These are phyloP conservation scores for Lasiosphaeria hispida DNA, from an alignment of 495 filamentous ascomycete species.

Conservation along the genomic window DNA sequence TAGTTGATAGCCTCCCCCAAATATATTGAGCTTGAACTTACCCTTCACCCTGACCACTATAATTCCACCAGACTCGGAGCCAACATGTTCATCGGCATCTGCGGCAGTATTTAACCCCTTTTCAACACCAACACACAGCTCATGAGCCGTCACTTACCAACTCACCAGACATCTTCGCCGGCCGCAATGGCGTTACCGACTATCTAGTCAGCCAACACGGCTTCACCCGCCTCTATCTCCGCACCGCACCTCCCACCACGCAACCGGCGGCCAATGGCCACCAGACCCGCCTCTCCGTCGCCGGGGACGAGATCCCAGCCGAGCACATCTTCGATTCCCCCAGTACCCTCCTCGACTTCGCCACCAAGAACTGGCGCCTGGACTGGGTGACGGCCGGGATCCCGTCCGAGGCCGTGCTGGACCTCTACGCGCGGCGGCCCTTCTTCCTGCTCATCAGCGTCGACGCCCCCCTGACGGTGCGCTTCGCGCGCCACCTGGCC, in stretches of 20 bases:
- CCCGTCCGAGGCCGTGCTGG: slow-evolving; percentile 62
- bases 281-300: slow-evolving; percentile 5
- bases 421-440: slow-evolving; percentile 71
- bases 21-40: too few relatives aligned
- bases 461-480: slow-evolving; percentile 79
- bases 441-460: slow-evolving; percentile 92
- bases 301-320: slow-evolving; percentile 7
- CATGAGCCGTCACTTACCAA: slow-evolving; percentile 20
- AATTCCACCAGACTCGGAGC: not conserved
- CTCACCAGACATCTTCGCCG: slow-evolving; percentile 75
- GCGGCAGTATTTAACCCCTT: slow-evolving; percentile 61
- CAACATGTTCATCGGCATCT: slow-evolving; percentile 87
- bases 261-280: not conserved
- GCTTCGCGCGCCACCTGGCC: slow-evolving; percentile 49
- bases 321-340: slow-evolving; percentile 53
- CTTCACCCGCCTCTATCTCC: slow-evolving; percentile 58
- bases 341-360: slow-evolving; percentile 71
- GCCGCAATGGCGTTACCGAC: slow-evolving; percentile 80
- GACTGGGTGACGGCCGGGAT: slow-evolving; percentile 84
- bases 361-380: slow-evolving; percentile 78
- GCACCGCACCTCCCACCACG: not conserved
- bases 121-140: not conserved
- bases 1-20: too few relatives aligned
- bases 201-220: slow-evolving; percentile 76
- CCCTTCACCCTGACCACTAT: too few relatives aligned